Conservation (phyloP, 148 eudicot genomes). For the Diospyros lotus region DNA sequence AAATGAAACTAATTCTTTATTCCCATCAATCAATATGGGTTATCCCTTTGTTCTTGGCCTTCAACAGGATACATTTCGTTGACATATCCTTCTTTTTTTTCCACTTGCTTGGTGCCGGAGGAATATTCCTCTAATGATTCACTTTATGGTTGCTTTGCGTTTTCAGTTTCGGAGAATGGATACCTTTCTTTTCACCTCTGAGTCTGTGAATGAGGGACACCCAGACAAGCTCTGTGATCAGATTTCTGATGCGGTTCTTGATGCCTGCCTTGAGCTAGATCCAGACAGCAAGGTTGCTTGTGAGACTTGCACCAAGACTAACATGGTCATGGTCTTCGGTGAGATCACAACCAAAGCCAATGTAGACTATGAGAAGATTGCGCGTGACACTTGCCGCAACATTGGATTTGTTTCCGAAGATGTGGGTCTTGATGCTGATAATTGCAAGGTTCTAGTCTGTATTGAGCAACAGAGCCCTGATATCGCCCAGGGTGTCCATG, state of each 20-base stretch:
- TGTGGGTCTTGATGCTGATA: slow-evolving; percentile 41
- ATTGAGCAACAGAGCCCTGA: slow-evolving; percentile 27
- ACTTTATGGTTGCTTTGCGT: not conserved
- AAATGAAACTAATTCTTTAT: not conserved
- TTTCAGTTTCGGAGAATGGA: slow-evolving; percentile 14
- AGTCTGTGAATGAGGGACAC: slow-evolving; percentile 24
- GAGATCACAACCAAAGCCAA: slow-evolving; percentile 38
- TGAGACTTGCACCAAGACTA: slow-evolving; percentile 33
- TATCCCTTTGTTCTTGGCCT: not conserved
- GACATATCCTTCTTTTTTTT: not conserved
- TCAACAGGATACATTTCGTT: not conserved
- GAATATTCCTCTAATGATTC: not conserved
- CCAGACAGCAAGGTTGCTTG: slow-evolving; percentile 26
- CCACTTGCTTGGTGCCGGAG: not conserved
- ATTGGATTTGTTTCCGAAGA: slow-evolving; percentile 25
- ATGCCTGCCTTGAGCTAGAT: slow-evolving; percentile 25
- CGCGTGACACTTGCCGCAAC: slow-evolving; percentile 22
- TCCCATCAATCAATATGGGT: not conserved
- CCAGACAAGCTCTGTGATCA: slow-evolving; percentile 29
- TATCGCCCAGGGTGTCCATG: slow-evolving; percentile 32
- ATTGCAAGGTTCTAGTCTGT: slow-evolving; percentile 33
- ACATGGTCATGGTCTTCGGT: slow-evolving; percentile 39
- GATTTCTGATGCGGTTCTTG: slow-evolving; percentile 24
- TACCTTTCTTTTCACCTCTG: slow-evolving; percentile 20
- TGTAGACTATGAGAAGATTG: slow-evolving; percentile 33